Evolutionary conservation across 2,329 filamentous ascomycete species (phyloP), one percentile per base, ranked within the genome.

Genomic region (Dothistroma pini): DNA sequence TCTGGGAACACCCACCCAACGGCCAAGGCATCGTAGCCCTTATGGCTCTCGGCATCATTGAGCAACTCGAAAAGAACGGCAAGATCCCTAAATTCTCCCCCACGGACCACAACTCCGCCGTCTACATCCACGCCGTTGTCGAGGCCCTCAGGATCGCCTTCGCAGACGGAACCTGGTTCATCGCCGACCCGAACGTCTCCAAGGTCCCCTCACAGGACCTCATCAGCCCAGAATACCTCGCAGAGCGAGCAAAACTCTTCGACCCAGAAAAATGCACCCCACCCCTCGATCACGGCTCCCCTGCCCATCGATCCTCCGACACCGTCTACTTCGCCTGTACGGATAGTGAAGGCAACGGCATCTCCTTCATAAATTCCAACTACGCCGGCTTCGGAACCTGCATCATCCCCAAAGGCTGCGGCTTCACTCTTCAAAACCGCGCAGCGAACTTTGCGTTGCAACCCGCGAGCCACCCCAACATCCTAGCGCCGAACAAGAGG

Each of bases 1-100:
- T 99, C 0, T 97, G 93, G 93, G 95, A 99, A 72, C 93, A 97
- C 73, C 93, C 93, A 38, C 95, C 95, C 9, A 97, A 97, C 70
- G 93, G 95, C 0, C 95, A 97, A 76, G 95, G 95, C 1, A 93
- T 97, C 66, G 90, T 97, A 1, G 95, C 95, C 0, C 80, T 97
- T 34, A 96, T 97, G 88, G 90, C 95, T 0, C 81, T 99, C 0
- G 95, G 95, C 1, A 96, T 97, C 66, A 80, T 99, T 54, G 88
- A 97, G 74, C 87, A 93, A 72, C 83, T 97, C 1, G 91, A 96
- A 75, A 85, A 86, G 61, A 79, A 83, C 16, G 89, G 88, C 44
- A 86, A 86, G 69, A 91, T 97, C 61, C 86, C 89, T 0, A 83
- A 80, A 0, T 96, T 95, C 75, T 77, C 75, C 0, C 76, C 83